A percentile compares a stretch with the other conserved stretches of the same genome.
These are phyloP conservation scores for Oryza australiensis DNA, from an alignment of 176 grass and related monocot genomes.

Conservation along the genomic window DNA sequence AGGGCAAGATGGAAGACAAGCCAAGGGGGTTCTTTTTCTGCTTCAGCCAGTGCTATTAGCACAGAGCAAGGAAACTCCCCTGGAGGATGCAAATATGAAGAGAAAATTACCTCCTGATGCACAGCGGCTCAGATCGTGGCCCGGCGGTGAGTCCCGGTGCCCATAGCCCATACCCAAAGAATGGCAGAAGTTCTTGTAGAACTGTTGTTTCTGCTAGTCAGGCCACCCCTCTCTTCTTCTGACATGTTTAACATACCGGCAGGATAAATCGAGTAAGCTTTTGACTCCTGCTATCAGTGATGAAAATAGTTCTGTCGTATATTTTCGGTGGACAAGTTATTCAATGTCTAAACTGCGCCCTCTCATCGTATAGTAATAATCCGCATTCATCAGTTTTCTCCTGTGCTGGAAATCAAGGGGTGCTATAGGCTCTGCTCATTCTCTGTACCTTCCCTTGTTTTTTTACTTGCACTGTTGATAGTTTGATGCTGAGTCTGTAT, in stretches of 20 bases:
- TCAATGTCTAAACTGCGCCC: conserved; percentile 17
- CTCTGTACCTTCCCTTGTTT: background rate
- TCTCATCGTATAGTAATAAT: conserved; percentile 49
- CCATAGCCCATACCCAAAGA: conserved; percentile 37
- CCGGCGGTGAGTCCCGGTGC: background rate
- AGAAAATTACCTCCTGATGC: conserved; percentile 7
- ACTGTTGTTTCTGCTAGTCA: conserved; percentile 35
- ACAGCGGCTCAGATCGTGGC: background rate
- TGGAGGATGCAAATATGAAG: conserved; percentile 22
- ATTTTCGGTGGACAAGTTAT: conserved; percentile 26
- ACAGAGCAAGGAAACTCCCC: conserved; percentile 12
- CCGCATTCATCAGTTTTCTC: conserved; percentile 14
- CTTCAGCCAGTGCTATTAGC: conserved; percentile 93
- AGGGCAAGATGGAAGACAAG: conserved; percentile 60
- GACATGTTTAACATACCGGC: conserved; percentile 38
- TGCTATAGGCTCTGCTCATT: background rate
- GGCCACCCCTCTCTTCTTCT: conserved; percentile 18
- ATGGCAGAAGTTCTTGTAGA: conserved; percentile 34
- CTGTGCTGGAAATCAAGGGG: background rate
- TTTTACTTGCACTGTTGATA: background rate
- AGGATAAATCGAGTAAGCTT: conserved; percentile 44
- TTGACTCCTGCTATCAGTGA: conserved; percentile 35
- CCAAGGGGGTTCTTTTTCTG: conserved; percentile 86
- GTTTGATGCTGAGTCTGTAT: background rate
- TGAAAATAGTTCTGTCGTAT: conserved; percentile 39